These are phyloP conservation scores for Purpureocillium lavendulum DNA, from an alignment of 2,329 filamentous ascomycete genomes.

Conservation along the genomic window DNA sequence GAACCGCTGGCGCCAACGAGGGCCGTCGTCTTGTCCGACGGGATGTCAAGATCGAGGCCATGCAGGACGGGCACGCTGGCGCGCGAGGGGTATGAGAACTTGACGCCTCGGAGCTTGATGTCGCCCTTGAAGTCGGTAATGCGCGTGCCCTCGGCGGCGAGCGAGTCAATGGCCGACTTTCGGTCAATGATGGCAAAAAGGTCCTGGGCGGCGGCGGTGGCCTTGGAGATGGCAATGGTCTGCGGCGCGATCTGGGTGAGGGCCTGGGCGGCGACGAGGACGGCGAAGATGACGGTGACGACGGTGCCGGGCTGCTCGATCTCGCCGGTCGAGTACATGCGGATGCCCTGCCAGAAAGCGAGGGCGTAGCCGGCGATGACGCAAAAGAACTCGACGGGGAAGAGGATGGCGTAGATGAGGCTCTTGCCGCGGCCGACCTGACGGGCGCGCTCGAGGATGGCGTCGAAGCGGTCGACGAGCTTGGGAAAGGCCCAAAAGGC, in stretches of 20 bases:
- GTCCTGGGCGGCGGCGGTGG: constrained; percentile 35
- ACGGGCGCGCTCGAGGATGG: constrained; percentile 30
- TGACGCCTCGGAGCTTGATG: constrained; percentile 38
- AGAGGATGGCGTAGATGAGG: constrained; percentile 32
- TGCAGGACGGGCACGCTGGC: constrained; percentile 38
- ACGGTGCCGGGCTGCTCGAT: constrained; percentile 35
- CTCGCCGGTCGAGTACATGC: constrained; percentile 35
- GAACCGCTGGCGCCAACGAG: constrained; percentile 50
- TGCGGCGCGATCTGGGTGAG: constrained; percentile 40
- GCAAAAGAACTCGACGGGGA: constrained; percentile 36
- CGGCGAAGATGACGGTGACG: constrained; percentile 39
- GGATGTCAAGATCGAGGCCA: constrained; percentile 32
- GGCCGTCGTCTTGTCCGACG: constrained; percentile 39
- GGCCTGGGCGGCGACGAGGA: constrained; percentile 35
- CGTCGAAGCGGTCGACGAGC: constrained; percentile 31
- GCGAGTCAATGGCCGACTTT: constrained; percentile 32
- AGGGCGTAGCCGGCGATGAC: constrained; percentile 38
- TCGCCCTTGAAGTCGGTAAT: constrained; percentile 27
- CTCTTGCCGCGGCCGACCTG: constrained; percentile 33
- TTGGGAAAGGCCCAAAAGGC: constrained; percentile 40
- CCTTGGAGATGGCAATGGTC: constrained; percentile 34
- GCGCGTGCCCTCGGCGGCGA: constrained; percentile 24
- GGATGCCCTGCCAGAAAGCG: constrained; percentile 43
- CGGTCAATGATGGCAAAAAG: constrained; percentile 40
- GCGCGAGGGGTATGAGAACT: constrained; percentile 50